Evolutionary conservation across 495 filamentous ascomycete genomes (phyloP).

Genomic region (Filosporella fistucella): DNA sequence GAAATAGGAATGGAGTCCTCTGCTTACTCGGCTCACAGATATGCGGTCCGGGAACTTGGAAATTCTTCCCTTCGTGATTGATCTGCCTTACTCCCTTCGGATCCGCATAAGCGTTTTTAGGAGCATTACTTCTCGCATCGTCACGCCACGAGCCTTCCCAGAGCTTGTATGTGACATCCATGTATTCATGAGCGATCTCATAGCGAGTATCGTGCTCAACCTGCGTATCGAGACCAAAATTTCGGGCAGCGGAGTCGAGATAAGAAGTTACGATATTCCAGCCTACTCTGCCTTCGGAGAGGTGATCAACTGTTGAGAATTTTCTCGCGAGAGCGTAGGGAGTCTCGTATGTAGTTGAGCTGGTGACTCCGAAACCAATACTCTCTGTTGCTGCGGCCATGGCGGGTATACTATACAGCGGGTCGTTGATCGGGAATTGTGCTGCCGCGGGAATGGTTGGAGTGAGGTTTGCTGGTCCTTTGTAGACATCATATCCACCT

Average conservation of each 20-base stretch:
- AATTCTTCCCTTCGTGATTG: constrained; percentile 64
- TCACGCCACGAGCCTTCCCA: constrained; percentile 61
- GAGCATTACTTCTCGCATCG: constrained; percentile 46
- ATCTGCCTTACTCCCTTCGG: constrained; percentile 56
- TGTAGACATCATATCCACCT: constrained; percentile 55
- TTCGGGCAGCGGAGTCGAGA: constrained; percentile 56
- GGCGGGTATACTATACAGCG: constrained; percentile 15
- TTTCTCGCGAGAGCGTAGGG: constrained; percentile 16
- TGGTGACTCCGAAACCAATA: constrained; percentile 18
- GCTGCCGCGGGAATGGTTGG: constrained; percentile 49
- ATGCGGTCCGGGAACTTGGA: constrained; percentile 59
- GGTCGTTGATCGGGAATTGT: constrained; percentile 53
- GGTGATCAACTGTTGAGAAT: constrained; percentile 19
- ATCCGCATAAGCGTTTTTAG: constrained; percentile 46
- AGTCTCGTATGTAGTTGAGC: constrained; percentile 14
- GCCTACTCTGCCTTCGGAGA: constrained; percentile 32
- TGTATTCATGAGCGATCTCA: constrained; percentile 42
- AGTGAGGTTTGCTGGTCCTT: constrained; percentile 47
- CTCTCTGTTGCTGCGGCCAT: constrained; percentile 16
- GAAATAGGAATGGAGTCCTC: constrained; percentile 59
- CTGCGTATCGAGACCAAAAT: constrained; percentile 50
- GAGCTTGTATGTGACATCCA: constrained; percentile 34
- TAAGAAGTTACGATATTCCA: constrained; percentile 67
- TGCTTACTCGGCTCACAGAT: constrained; percentile 62
- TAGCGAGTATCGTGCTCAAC: constrained; percentile 63